Base-by-base conservation (phyloP, 2,329 filamentous ascomycete species). In the Exophiala oligosperma region DNA sequence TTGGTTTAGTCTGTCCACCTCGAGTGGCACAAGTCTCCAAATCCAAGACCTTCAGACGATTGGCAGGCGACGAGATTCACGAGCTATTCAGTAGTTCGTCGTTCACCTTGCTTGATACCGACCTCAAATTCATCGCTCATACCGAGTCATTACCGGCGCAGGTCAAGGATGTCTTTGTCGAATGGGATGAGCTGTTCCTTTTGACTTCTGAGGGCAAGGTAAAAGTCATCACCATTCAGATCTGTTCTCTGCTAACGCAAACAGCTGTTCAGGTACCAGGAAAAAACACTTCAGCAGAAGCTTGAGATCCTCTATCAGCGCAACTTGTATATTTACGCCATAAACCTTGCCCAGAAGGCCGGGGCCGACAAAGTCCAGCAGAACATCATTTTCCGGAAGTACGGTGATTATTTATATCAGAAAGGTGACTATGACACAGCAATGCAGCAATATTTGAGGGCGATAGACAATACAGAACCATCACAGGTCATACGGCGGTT, bases 371-470 rank as follows among this genome's bases (percentile, higher is more conserved):
- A 78, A 2, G 79, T 87, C 48, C 91, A 97, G 72, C 91, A 96
- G 67, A 97, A 95, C 68, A 80, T 90, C 57, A 99, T 99, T 58
- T 95, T 93, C 70, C 87, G 93, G 58, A 92, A 88, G 71, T 97
- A 96, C 72, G 94, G 93, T 11, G 94, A 99, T 71, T 90, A 93
- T 68, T 76, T 97, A 2, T 97, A 99, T 69, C 91, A 95, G 64
- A 96, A 96, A 69, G 91, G 90, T 3, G 92, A 97, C 70, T 99
- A 93, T 69, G 94, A 99, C 70, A 94, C 90, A 5, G 92, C 95
- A n/a, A 99, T 99, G 95, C 89, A 95, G 68, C 94, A 97, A 72
- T 99, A 99, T 70, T 86, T 99, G 62, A 89, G 91, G 66, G 93
- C 95, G 0, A 97, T 99, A 59, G 92, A 97, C 70, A 94, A 91